Base-by-base conservation (phyloP, 805 yeast genomes). In the Kodamaea kakaduensis region DNA sequence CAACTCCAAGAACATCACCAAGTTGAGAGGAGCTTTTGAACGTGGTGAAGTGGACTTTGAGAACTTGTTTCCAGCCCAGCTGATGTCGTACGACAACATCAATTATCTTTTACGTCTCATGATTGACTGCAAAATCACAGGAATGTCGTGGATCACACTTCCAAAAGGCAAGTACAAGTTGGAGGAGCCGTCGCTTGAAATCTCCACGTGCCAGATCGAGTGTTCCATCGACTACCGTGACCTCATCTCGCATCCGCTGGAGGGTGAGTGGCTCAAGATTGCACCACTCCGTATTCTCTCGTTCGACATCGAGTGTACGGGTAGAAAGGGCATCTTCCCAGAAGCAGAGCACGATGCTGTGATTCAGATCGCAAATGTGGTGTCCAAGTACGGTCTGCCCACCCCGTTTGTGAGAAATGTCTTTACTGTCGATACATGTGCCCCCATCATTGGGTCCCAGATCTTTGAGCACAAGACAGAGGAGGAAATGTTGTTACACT, bases 241-340 rank as follows among this genome's bases (percentile, higher is more conserved):
- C 45, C 57, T 93, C 34, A 56, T 85, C 0, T 71, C 95, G 1
- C 97, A 87, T 56, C 73, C 87, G 1, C 73, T 96, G 0, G 97
- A 90, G 54, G 97, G 96, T 4, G 88, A 89, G 42, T 94, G 94
- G 89, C 74, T 87, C 22, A 82, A 79, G 46, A 81, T 84, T 64
- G 97, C 98, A 1, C 98, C 98, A 0, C 69, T 93, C 41, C 81
- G 99, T 51, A 80, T 93, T 32, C 67, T 93, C 46, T 88, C 97
- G 8, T 90, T 93, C 58, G 99, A 93, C 70, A 93, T 93, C 42
- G 99, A 93, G 61, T 93, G 99, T 73, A 93, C 98, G 3, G 98
- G 98, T 29, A 77, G 99, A 60, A 84, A 86, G 45, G 98, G 98
- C 36, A 75, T 93, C 9, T 93, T 93, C 58, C 98, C 99, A 1